Percentiles rank a stretch among this genome's conserved stretches.
Conservation (phyloP, 768 basidiomycete genomes). For the Mycena rebaudengoi region DNA sequence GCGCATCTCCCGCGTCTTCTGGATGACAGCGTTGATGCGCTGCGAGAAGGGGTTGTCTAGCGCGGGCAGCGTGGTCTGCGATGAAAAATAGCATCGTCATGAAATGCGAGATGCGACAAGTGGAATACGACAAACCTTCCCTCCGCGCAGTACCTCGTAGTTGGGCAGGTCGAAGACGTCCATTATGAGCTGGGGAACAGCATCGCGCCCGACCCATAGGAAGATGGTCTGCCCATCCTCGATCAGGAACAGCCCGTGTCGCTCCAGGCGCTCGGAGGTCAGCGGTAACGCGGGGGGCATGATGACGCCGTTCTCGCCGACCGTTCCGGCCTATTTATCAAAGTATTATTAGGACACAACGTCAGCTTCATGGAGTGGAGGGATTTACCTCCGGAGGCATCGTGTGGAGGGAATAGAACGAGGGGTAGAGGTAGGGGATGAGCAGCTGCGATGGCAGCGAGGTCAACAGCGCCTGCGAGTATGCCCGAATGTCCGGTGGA, state of each 20-base stretch:
- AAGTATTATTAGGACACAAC: conserved; percentile 7
- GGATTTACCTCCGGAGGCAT: conserved; percentile 87
- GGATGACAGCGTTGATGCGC: conserved; percentile 91
- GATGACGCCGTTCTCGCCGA: conserved; percentile 89
- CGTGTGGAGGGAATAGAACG: conserved; percentile 95
- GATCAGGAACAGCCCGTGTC: conserved; percentile 95
- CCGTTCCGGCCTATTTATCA: conserved; percentile 77
- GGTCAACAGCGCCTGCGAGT: conserved; percentile 91
- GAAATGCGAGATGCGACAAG: neutral
- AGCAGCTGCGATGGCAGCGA: conserved; percentile 91
- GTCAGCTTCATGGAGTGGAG: neutral
- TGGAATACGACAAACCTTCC: conserved; percentile 85
- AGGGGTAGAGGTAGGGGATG: conserved; percentile 93
- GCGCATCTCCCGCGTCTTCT: conserved; percentile 94
- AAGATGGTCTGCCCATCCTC: conserved; percentile 99
- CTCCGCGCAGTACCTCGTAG: conserved; percentile 90
- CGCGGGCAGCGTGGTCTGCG: conserved; percentile 84
- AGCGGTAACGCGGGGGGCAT: conserved; percentile 89
- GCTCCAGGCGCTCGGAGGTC: conserved; percentile 93
- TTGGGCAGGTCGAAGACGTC: conserved; percentile 93
- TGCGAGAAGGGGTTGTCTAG: conserved; percentile 97
- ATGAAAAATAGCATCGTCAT: neutral
- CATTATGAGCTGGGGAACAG: conserved; percentile 92
- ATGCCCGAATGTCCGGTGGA: conserved; percentile 94
- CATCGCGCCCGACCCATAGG: conserved; percentile 97